Percentiles rank a stretch among this genome's conserved stretches.
Evolutionary conservation across 2,329 filamentous ascomycete genomes (phyloP).

Genomic region (Diaporthe sp.): DNA sequence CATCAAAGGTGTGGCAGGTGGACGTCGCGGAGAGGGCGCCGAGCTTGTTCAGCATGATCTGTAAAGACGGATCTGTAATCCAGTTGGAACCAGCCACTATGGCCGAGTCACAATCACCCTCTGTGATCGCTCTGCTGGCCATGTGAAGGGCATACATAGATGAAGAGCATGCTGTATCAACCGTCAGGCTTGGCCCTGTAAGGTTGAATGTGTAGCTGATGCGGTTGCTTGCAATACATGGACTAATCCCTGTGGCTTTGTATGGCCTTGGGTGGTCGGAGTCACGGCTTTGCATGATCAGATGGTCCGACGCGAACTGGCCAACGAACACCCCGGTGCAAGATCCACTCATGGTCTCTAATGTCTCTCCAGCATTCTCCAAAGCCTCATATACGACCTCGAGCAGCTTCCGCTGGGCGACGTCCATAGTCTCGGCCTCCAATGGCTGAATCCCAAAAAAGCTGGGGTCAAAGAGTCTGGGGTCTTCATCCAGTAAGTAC

Average conservation of each 20-base stretch:
- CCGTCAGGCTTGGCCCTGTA: conserved; percentile 56
- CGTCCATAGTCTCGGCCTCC: conserved; percentile 57
- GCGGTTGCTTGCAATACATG: conserved; percentile 52
- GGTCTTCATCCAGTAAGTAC: conserved; percentile 45
- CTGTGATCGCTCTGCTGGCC: conserved; percentile 54
- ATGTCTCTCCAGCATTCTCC: conserved; percentile 50
- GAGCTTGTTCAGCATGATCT: conserved; percentile 47
- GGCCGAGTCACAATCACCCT: conserved; percentile 46
- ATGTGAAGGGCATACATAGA: conserved; percentile 44
- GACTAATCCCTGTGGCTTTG: conserved; percentile 50
- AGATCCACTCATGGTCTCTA: conserved; percentile 42
- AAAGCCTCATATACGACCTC: conserved; percentile 58
- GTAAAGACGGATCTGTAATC: conserved; percentile 47
- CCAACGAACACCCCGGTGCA: conserved; percentile 50
- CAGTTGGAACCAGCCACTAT: conserved; percentile 48
- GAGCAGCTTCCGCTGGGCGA: conserved; percentile 55
- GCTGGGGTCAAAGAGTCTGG: conserved; percentile 49
- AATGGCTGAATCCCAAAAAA: conserved; percentile 56
- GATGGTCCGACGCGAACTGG: conserved; percentile 38
- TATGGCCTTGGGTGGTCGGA: conserved; percentile 39
- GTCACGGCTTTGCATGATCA: neutral
- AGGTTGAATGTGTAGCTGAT: conserved; percentile 54
- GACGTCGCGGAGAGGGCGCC: conserved; percentile 50
- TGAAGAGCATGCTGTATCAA: conserved; percentile 53
- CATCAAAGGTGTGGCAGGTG: conserved; percentile 47